Conservation (phyloP, 2,329 filamentous ascomycete genomes). For the Colletotrichum ledebouriae region DNA sequence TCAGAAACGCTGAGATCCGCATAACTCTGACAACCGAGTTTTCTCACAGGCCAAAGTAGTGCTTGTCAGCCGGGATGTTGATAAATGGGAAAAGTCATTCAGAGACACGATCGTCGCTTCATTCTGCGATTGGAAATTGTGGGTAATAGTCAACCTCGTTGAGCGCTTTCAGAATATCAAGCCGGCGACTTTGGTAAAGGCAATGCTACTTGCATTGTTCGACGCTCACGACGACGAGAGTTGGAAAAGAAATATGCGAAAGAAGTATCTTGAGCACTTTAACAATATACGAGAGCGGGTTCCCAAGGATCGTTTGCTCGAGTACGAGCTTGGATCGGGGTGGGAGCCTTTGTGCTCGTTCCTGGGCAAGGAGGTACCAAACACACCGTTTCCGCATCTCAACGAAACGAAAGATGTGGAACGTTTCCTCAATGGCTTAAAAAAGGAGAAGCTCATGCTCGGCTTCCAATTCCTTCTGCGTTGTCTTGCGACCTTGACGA, state of each 20-base stretch:
- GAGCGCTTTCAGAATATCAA: not conserved
- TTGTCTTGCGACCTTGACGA: too few relatives aligned
- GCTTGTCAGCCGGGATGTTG: conserved; percentile 48
- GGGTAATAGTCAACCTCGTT: conserved; percentile 12
- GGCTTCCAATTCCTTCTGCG: not conserved
- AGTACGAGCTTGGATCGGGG: conserved; percentile 54
- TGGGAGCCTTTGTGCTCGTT: conserved; percentile 55
- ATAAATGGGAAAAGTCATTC: conserved; percentile 46
- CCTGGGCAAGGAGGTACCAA: conserved; percentile 51
- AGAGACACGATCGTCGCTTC: not conserved
- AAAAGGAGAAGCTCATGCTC: not conserved
- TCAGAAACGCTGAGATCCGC: too few relatives aligned
- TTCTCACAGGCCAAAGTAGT: conserved; percentile 53
- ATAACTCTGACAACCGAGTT: not conserved
- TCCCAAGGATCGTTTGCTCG: conserved; percentile 46
- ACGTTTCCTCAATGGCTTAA: not conserved
- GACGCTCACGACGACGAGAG: not conserved
- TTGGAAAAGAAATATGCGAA: conserved; percentile 5
- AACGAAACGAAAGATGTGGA: conserved; percentile 44
- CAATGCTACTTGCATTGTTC: not conserved
- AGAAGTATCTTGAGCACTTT: conserved; percentile 15
- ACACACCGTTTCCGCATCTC: conserved; percentile 50
- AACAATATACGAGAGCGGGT: conserved; percentile 16
- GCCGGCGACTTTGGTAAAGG: not conserved
- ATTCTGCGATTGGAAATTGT: conserved; percentile 11